phyloP scores from a whole-genome alignment of 2,329 filamentous ascomycete genomes.

The Colletotrichum camelliae region DNA sequence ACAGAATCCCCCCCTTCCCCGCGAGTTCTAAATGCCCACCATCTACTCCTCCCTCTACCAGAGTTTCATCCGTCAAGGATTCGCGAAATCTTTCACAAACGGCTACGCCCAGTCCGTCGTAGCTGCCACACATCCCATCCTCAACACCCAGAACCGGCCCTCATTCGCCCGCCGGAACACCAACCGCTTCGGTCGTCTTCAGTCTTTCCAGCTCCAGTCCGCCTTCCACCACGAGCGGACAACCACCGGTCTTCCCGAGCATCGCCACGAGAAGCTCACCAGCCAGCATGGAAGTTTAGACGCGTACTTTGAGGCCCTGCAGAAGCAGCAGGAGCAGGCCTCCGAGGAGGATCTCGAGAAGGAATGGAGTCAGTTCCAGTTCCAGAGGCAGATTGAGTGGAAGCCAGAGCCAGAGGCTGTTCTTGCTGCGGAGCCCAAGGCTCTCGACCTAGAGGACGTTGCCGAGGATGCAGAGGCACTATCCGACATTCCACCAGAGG shows the following conservation, averaged over 20 bases:
- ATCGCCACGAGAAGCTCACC: conserved; percentile 55
- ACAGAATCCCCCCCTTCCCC: conserved; percentile 62
- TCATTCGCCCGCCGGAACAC: conserved; percentile 65
- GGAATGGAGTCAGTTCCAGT: conserved; percentile 93
- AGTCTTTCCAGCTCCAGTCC: conserved; percentile 72
- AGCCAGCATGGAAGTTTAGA: conserved; percentile 72
- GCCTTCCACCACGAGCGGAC: conserved; percentile 70
- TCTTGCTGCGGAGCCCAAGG: conserved; percentile 65
- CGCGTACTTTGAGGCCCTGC: conserved; percentile 90
- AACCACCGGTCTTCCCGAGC: conserved; percentile 59
- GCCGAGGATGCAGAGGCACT: conserved; percentile 39
- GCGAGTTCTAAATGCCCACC: conserved; percentile 88
- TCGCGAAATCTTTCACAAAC: conserved; percentile 95
- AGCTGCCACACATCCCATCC: conserved; percentile 84
- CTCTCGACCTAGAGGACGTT: conserved; percentile 42
- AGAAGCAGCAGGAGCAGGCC: conserved; percentile 73
- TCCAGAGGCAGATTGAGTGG: conserved; percentile 89
- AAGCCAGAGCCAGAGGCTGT: conserved; percentile 67
- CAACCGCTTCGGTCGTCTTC: conserved; percentile 59
- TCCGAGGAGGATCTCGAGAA: conserved; percentile 65
- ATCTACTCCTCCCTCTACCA: conserved; percentile 73
- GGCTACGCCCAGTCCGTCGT: conserved; percentile 98
- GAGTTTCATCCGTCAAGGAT: conserved; percentile 95
- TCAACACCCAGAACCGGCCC: conserved; percentile 73
- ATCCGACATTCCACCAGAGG: conserved; percentile 45